Evolutionary conservation across 2,329 filamentous ascomycete genomes (phyloP), one percentile per base, ranked within the genome.

Genomic region (Ceratocystis eucalypticola): DNA sequence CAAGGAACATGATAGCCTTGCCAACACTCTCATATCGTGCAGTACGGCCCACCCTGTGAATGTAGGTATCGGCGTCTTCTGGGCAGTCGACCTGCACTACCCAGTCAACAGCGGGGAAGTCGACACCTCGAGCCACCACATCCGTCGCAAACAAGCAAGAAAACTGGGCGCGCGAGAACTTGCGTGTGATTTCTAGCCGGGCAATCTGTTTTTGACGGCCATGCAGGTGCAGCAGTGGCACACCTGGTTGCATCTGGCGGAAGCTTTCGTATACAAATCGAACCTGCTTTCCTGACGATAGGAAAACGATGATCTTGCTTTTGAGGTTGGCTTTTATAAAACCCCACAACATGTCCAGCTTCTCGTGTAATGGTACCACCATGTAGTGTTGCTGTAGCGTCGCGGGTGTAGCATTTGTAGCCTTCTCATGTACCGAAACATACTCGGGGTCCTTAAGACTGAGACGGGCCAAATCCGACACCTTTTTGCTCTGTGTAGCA

Each of bases 31-130:
- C 88, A 74, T 95, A 97, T 25, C 93, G 84, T n/a, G 94, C 94
- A 20, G 94, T 97, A 37, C 94, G 85, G 1, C 94, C 94, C 3
- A 96, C 93, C 68, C 94, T 86, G 76, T 99, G 94, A 71, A 99
- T 97, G 72, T 99, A 99, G 0, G 94, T 99, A 72, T 97, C 94
- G 3, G 89, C 88, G 74, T 99, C 93, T 75, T 99, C 94, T 0
- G 94, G 94, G 70, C 90, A 96, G 74, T 99, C 94, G n/a, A 90
- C 82, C 74, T 99, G 94, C n/a, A 99, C 91, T 4, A 99, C 94
- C 88, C 94, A 99, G 74, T 99, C 94, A 0, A 99, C 94, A 2
- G 91, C 88, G 0, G 94, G 94, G 73, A 99, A 97, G 75, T 99
- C 94, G 12, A 99, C 83, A 69, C 94, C 94, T 75, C 94, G 84